Conservation (phyloP, 345 rosid genomes). For the Jatropha curcas region DNA sequence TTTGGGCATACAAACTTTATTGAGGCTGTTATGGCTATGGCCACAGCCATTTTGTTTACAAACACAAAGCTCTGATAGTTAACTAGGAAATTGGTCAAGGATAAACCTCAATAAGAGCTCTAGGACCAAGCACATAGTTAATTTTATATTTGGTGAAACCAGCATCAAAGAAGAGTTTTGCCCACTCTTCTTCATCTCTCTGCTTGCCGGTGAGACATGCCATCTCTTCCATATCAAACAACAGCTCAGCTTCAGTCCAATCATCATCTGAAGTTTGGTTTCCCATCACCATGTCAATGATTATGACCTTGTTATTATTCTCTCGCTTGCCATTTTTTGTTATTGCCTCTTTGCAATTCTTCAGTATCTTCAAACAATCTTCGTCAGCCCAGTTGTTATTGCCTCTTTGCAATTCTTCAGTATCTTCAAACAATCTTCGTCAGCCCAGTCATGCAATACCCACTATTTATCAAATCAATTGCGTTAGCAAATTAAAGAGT, state of each 20-base stretch:
- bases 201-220: not conserved
- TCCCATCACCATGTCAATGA: constrained; percentile 11
- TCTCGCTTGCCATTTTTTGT: not conserved
- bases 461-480: not conserved
- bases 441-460: constrained; percentile 9
- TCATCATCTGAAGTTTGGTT: not conserved
- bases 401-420: too few relatives aligned
- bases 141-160: constrained; percentile 34
- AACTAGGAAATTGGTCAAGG: too few relatives aligned
- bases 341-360: constrained; percentile 13
- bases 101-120: constrained; percentile 33
- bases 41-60: too few relatives aligned
- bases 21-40: too few relatives aligned
- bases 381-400: too few relatives aligned
- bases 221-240: constrained; percentile 24
- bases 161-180: constrained; percentile 26
- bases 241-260: constrained; percentile 15
- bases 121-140: constrained; percentile 6
- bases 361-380: too few relatives aligned
- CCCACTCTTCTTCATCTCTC: constrained; percentile 35
- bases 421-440: constrained; percentile 11
- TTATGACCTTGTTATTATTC: constrained; percentile 3
- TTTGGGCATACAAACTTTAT: too few relatives aligned
- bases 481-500: too few relatives aligned
- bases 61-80: too few relatives aligned